Percentiles rank a stretch among this genome's conserved stretches.
Conservation (phyloP, 2,329 filamentous ascomycete genomes). For the Colletotrichum orbiculare region DNA sequence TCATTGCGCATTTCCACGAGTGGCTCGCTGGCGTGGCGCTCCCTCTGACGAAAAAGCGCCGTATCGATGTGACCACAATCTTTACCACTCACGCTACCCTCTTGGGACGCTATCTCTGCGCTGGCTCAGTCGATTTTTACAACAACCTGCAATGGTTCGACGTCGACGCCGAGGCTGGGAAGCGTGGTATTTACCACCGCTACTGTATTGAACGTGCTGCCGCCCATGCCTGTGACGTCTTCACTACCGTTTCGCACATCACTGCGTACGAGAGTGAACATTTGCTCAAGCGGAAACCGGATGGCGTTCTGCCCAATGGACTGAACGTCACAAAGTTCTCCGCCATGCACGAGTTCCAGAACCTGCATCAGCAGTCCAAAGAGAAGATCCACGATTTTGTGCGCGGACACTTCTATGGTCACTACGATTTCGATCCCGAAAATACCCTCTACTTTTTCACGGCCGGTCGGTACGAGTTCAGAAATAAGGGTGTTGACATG, state of each 20-base stretch:
- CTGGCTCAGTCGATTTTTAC: slow-evolving; percentile 98
- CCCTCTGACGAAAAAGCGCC: slow-evolving; percentile 90
- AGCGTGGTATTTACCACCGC: slow-evolving; percentile 97
- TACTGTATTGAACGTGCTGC: slow-evolving; percentile 98
- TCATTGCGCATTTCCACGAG: slow-evolving; percentile 98
- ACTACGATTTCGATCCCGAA: slow-evolving; percentile 96
- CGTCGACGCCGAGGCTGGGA: slow-evolving; percentile 94
- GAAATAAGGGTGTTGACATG: slow-evolving; percentile 99
- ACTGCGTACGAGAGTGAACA: slow-evolving; percentile 99
- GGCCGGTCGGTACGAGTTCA: slow-evolving; percentile 94
- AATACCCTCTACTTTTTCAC: slow-evolving; percentile 99
- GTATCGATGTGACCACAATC: slow-evolving; percentile 96
- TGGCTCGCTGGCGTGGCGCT: slow-evolving; percentile 96
- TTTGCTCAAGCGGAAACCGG: slow-evolving; percentile 95
- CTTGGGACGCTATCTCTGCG: slow-evolving; percentile 94
- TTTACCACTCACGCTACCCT: slow-evolving; percentile 98
- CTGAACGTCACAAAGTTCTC: slow-evolving; percentile 99
- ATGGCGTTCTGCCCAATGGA: slow-evolving; percentile 95
- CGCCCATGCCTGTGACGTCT: slow-evolving; percentile 92
- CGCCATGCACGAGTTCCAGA: slow-evolving; percentile 98
- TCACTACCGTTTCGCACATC: slow-evolving; percentile 98
- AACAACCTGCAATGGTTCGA: slow-evolving; percentile 98
- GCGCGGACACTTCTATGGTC: slow-evolving; percentile 96
- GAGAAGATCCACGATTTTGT: slow-evolving; percentile 99
- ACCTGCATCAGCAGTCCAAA: slow-evolving; percentile 94